Evolutionary conservation across 441 rosid species (phyloP), one percentile per base, ranked within the genome.

Genomic region (Gossypium davidsonii): DNA sequence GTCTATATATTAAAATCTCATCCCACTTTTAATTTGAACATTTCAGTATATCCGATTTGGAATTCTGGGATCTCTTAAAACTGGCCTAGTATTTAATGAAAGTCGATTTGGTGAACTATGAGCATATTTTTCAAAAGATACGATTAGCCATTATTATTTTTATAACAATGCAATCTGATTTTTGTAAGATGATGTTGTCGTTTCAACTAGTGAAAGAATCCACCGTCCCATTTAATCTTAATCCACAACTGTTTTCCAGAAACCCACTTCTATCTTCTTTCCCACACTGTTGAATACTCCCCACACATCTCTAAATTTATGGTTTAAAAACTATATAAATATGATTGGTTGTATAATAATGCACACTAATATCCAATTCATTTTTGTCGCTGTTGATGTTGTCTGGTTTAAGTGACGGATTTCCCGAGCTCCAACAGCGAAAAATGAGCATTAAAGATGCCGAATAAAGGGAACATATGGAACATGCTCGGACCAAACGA

Each of bases 401-500:
- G 20, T 46, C 2, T n/a, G 26, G 56, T 20, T 57, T n/a, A n/a
- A 71, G 37, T 21, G 65, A 59, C 65, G 74, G 65, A 57, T 20
- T 59, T 71, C 55, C 65, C 67, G 59, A 14, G 46, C 52, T 18
- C 26, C 7, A 20, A 6, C 39, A 46, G 39, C 23, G 60, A 78
- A 64, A 56, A 65, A 68, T 77, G 58, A 15, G 57, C 15, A 60
- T 7, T 2, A 14, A 31, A 42, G 39, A 56, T 23, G 9, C 8
- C 72, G 26, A 67, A 26, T 67, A 67, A 26, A 6, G 17, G 59
- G 31, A 67, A 52, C 72, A 7, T 8, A 17, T 15, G 12, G 46
- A 67, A 51, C 59, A 51, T 67, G 4, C 59, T 67, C 59, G 72
- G 60, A 49, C 10, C 5, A 25, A 67, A 51, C 72, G 15, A 67